These are phyloP conservation scores for Juncus inflexus DNA, from an alignment of 176 grass and related monocot genomes.

Conservation along the genomic window DNA sequence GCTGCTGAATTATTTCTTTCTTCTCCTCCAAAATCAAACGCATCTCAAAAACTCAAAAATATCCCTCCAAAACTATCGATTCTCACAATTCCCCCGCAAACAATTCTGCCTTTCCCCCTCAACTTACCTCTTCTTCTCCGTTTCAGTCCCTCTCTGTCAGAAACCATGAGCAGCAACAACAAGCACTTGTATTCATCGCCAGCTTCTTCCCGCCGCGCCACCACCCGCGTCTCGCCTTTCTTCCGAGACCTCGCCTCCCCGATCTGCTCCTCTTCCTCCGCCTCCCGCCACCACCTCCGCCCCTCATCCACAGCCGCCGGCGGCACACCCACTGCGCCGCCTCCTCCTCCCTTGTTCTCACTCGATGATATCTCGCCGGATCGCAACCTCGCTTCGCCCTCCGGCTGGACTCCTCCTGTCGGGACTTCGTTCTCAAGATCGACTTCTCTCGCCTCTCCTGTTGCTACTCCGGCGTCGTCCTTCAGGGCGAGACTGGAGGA, in stretches of 20 bases:
- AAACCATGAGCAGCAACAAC: constrained; percentile 6
- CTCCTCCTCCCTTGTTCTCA: constrained; percentile 66
- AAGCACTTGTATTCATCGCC: not conserved
- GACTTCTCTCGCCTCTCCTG: constrained; percentile 40
- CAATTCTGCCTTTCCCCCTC: no score
- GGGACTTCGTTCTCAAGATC: constrained; percentile 44
- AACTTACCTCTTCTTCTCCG: no score
- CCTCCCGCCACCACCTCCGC: constrained; percentile 37
- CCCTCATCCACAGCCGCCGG: not conserved
- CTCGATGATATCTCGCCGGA: constrained; percentile 76
- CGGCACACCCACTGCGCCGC: constrained; percentile 31
- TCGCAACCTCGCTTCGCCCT: constrained; percentile 31
- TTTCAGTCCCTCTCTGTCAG: no score
- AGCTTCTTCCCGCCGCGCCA: constrained; percentile 30
- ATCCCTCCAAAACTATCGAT: no score
- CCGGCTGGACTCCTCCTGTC: constrained; percentile 28
- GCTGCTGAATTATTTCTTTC: no score
- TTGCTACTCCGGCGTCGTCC: constrained; percentile 12
- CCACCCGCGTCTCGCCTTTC: constrained; percentile 55
- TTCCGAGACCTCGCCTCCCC: constrained; percentile 65
- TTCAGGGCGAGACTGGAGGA: constrained; percentile 30
- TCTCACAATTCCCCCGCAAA: no score
- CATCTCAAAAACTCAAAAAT: no score
- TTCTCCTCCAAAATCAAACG: no score
- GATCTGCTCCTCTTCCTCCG: constrained; percentile 46